Conservation (phyloP, 108 stramenopile genomes). For the Cyclostephanos invisitatus region DNA sequence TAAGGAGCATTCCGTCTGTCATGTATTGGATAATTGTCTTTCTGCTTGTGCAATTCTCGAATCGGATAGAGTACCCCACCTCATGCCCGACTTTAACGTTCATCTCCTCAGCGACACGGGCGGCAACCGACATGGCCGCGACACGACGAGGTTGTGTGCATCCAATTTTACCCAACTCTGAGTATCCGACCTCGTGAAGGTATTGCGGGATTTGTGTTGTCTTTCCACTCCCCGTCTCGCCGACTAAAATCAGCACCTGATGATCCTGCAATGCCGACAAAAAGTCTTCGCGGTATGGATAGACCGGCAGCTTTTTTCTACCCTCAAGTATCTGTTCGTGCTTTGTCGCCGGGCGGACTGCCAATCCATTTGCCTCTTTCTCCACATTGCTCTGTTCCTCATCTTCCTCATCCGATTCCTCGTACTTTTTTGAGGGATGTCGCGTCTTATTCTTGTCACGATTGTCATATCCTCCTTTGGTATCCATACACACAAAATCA, state of each 20-base stretch:
- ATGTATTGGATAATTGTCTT: slow-evolving; percentile 95
- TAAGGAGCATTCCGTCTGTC: slow-evolving; percentile 96
- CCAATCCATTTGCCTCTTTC: slow-evolving; percentile 48
- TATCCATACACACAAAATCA: slow-evolving; percentile 93
- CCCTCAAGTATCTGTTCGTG: slow-evolving; percentile 92
- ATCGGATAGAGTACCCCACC: slow-evolving; percentile 98
- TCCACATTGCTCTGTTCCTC: slow-evolving; percentile 16
- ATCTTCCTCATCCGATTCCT: slow-evolving; percentile 24
- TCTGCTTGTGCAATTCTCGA: slow-evolving; percentile 96
- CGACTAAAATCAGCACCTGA: slow-evolving; percentile 81
- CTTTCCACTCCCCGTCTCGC: slow-evolving; percentile 90
- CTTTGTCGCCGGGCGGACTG: slow-evolving; percentile 62
- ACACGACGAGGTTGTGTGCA: slow-evolving; percentile 98
- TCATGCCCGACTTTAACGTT: slow-evolving; percentile 94
- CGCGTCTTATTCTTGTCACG: slow-evolving; percentile 41
- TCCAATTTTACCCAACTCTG: slow-evolving; percentile 95
- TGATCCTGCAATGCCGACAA: slow-evolving; percentile 68
- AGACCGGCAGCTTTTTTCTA: slow-evolving; percentile 94
- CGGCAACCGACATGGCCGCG: slow-evolving; percentile 98
- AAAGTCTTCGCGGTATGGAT: slow-evolving; percentile 92
- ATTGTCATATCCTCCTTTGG: slow-evolving; percentile 80
- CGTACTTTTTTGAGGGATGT: slow-evolving; percentile 29
- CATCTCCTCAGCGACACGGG: slow-evolving; percentile 97
- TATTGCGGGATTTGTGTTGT: slow-evolving; percentile 98
- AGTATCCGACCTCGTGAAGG: slow-evolving; percentile 97